These are phyloP conservation scores for Xerocomellus intermedius DNA, from an alignment of 768 basidiomycete genomes.

Conservation along the genomic window DNA sequence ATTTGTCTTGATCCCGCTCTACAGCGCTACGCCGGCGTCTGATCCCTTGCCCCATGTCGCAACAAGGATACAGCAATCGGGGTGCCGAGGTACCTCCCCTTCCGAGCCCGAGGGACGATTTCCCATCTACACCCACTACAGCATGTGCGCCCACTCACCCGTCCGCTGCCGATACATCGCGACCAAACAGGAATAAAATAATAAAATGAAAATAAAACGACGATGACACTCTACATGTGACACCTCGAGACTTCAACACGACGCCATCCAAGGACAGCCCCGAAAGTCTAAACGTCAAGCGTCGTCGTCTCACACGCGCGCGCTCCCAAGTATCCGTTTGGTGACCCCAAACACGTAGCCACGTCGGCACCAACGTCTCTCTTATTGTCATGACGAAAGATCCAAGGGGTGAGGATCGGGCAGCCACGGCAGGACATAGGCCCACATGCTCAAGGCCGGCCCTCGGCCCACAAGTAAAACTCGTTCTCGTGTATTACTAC, in stretches of 20 bases:
- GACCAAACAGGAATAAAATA: not conserved
- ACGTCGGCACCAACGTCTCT: not conserved
- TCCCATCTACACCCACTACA: not conserved
- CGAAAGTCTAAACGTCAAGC: slow-evolving; percentile 15
- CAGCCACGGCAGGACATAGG: not conserved
- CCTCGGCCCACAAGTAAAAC: not conserved
- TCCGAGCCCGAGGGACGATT: not conserved
- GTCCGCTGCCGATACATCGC: slow-evolving; percentile 18
- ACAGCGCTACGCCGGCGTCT: not conserved
- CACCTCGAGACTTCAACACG: slow-evolving; percentile 9
- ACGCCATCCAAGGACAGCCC: not conserved
- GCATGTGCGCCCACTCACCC: slow-evolving; percentile 23
- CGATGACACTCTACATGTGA: not conserved
- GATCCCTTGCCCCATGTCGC: not conserved
- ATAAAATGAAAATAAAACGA: not conserved
- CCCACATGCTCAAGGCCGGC: too few species aligned
- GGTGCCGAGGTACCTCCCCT: not conserved
- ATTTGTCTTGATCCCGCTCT: not conserved
- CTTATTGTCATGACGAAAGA: not conserved
- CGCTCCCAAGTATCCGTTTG: not conserved
- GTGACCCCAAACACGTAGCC: slow-evolving; percentile 5
- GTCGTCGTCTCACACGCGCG: not conserved
- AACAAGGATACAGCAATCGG: not conserved
- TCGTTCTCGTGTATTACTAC: not conserved
- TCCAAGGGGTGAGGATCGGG: not conserved